A percentile compares a stretch with the other conserved stretches of the same genome.
phyloP scores from a whole-genome alignment of 257 asterid genomes.

The Paulownia fortunei region DNA sequence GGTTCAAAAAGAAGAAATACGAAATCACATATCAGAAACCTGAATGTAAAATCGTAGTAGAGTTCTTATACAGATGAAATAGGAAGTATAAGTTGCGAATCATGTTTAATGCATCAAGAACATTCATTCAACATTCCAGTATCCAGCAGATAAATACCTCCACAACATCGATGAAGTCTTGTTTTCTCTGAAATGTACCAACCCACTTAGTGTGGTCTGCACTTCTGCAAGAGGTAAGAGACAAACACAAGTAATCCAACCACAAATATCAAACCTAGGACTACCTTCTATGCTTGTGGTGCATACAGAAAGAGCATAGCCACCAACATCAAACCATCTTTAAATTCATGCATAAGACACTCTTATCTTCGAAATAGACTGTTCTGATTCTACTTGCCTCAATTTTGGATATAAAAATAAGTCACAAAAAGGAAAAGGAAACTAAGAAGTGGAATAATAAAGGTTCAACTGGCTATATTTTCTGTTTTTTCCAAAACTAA shows the following conservation, averaged over 20 bases:
- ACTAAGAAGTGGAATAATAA: neutral
- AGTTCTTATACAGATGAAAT: neutral
- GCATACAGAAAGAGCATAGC: neutral
- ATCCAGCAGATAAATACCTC: conserved; percentile 61
- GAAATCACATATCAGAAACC: neutral
- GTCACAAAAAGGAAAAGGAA: neutral
- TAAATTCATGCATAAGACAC: neutral
- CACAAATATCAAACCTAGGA: conserved; percentile 6
- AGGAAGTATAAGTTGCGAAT: neutral
- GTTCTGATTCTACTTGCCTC: neutral
- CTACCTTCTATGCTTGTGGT: neutral
- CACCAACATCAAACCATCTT: conserved; percentile 10
- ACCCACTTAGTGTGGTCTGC: conserved; percentile 96
- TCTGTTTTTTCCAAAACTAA: neutral
- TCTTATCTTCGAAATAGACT: neutral
- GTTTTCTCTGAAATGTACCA: conserved; percentile 76
- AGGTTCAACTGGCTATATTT: neutral
- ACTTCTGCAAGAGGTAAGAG: conserved; percentile 54
- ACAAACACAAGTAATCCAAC: conserved; percentile 18
- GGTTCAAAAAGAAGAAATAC: neutral
- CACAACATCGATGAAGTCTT: conserved; percentile 91
- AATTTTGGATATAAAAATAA: neutral
- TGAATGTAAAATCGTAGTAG: neutral
- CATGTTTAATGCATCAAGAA: neutral
- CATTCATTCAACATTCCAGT: neutral